phyloP scores from a whole-genome alignment of 2,329 filamentous ascomycete genomes.

The Ceratocystiopsis brevicomis region DNA sequence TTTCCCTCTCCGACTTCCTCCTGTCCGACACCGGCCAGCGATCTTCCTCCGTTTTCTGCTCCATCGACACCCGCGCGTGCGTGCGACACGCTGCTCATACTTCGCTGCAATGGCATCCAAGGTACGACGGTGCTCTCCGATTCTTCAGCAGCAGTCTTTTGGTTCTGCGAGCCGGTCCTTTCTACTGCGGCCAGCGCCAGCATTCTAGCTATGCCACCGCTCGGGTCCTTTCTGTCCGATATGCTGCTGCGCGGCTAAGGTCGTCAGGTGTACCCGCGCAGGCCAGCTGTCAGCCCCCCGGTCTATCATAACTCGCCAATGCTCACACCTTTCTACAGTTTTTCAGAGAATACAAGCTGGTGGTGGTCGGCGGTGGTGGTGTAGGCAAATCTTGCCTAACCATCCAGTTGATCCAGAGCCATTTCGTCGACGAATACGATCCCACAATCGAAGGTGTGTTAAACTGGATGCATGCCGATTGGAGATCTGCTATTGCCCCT shows the following conservation, averaged over 20 bases:
- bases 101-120: slow-evolving; percentile 6
- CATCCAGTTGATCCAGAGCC: slow-evolving; percentile 86
- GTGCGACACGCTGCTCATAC: neutral
- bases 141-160: neutral
- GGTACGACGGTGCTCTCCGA: neutral
- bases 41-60: neutral
- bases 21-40: neutral
- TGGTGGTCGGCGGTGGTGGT: slow-evolving; percentile 93
- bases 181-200: neutral
- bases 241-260: no score
- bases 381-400: slow-evolving; percentile 98
- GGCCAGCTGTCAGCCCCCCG: no score
- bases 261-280: no score
- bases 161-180: neutral
- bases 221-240: no score
- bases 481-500: neutral
- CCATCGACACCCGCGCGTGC: no score
- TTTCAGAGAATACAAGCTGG: slow-evolving; percentile 82
- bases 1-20: neutral
- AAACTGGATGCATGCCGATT: no score
- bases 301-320: no score
- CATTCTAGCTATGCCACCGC: no score
- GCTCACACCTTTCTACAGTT: slow-evolving; percentile 32
- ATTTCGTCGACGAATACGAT: slow-evolving; percentile 99
- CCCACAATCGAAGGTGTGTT: slow-evolving; percentile 85